Base-by-base conservation (phyloP, 2,329 filamentous ascomycete species). In the Penicillium janthinellum region DNA sequence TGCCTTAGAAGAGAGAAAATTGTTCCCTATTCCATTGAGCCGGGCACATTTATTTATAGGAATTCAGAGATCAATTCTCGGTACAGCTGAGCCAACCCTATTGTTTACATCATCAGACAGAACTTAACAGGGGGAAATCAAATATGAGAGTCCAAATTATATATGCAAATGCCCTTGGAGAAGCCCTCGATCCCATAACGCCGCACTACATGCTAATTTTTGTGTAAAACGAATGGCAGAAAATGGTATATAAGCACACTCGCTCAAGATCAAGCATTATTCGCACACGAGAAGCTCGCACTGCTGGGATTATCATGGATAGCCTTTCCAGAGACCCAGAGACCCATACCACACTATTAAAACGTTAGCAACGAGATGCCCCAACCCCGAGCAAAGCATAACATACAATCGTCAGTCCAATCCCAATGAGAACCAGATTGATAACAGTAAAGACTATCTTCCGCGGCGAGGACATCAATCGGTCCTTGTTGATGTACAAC, bases 401-500 rank as follows among this genome's bases (percentile, higher is more conserved):
- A 64, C 69, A 2, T 63, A 71, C 70, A 31, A 73, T 55, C 50
- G 56, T 58, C 5, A 58, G 64, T 10, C 67, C 72, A 20, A 71
- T 59, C 0, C 38, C 65, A 34, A 74, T 47, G 11, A 64, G 63
- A 3, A 66, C 2, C 12, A 74, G 3, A 42, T 75, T 75, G 14
- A 73, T 17, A 1, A 65, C 5, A 0, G 70, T 73, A 15, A 75
- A 56, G 8, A 59, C 58, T 10, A 72, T 71, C 60, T 74, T 77
- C 44, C 60, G 66, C 20, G 66, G 68, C 10, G 72, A 72, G 0
- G 68, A 71, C n/a, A 69, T 71, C 61, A 67, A 73, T 5, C 64
- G 49, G 8, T 73, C 73, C 54, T 64, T 66, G 65, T 77, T 75
- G 67, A 77, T 70, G 63, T 67, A 70, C 44, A 77, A 60, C 73